These are phyloP conservation scores for Linnemannia exigua DNA, from an alignment of 192 early-diverging fungal genomes.

Conservation along the genomic window DNA sequence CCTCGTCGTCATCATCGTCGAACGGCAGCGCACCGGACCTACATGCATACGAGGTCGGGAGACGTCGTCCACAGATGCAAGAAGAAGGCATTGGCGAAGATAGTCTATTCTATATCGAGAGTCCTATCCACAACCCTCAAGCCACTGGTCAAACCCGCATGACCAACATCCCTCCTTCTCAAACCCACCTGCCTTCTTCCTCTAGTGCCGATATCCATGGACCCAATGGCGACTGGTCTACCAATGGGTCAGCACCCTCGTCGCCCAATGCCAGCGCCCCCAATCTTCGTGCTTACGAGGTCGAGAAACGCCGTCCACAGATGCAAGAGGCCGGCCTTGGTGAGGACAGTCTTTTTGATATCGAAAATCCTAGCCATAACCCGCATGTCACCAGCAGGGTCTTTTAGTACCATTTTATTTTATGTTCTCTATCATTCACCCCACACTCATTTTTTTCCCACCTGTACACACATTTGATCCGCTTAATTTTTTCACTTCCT, in stretches of 20 bases:
- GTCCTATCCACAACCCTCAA: not conserved
- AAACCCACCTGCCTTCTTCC: not conserved
- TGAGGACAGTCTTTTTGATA: not conserved
- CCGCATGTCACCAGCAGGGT: not conserved
- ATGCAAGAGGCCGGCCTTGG: not conserved
- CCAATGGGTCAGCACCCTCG: not conserved
- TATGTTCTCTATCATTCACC: not conserved
- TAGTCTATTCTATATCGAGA: not conserved
- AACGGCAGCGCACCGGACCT: not conserved
- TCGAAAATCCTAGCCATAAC: not conserved
- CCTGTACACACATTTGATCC: too few relatives aligned
- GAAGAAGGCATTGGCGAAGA: not conserved
- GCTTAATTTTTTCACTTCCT: too few relatives aligned
- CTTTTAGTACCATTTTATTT: not conserved
- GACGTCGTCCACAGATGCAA: not conserved
- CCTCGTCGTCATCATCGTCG: not conserved
- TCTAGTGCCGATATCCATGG: not conserved
- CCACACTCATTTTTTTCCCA: not conserved
- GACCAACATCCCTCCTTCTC: too few relatives aligned
- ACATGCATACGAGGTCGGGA: not conserved
- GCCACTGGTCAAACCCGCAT: not conserved
- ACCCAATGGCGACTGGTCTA: not conserved
- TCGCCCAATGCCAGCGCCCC: not conserved
- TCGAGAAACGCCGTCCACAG: not conserved
- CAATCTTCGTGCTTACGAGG: not conserved